Percentiles rank a stretch among this genome's conserved stretches.
Evolutionary conservation across 2,329 filamentous ascomycete genomes (phyloP).

Genomic region (Pseudopyricularia javanii): DNA sequence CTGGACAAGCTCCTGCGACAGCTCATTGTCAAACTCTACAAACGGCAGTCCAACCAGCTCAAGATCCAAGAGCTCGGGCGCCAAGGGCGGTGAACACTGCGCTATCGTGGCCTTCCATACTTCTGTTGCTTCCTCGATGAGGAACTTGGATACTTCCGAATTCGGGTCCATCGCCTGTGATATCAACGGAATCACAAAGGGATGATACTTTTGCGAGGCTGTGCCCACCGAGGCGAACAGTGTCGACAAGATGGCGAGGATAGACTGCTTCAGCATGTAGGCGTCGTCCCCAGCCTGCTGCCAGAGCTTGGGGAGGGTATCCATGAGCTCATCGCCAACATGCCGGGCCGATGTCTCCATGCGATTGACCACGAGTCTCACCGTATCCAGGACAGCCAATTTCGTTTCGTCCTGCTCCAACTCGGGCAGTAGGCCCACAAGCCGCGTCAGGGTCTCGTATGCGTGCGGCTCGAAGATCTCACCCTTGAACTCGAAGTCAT

Average conservation of each 20-base stretch:
- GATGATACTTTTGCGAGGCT: constrained; percentile 66
- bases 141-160: constrained; percentile 65
- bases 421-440: constrained; percentile 69
- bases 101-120: constrained; percentile 69
- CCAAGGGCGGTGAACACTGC: constrained; percentile 50
- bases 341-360: constrained; percentile 61
- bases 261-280: constrained; percentile 86
- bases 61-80: constrained; percentile 49
- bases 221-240: constrained; percentile 78
- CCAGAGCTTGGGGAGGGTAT: constrained; percentile 73
- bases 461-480: constrained; percentile 68
- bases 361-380: constrained; percentile 67
- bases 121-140: constrained; percentile 85
- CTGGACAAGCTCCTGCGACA: constrained; percentile 46
- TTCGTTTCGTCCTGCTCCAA: constrained; percentile 80
- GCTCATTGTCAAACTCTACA: constrained; percentile 53
- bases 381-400: constrained; percentile 77
- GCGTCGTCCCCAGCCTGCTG: constrained; percentile 67
- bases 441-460: constrained; percentile 54
- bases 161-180: constrained; percentile 64
- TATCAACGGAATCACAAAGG: constrained; percentile 71
- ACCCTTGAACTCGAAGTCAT: constrained; percentile 72
- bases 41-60: constrained; percentile 52
- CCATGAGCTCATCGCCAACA: constrained; percentile 71
- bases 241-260: constrained; percentile 73